Evolutionary conservation across 2,329 filamentous ascomycete genomes (phyloP).

Genomic region (Verticillium alfalfae): DNA sequence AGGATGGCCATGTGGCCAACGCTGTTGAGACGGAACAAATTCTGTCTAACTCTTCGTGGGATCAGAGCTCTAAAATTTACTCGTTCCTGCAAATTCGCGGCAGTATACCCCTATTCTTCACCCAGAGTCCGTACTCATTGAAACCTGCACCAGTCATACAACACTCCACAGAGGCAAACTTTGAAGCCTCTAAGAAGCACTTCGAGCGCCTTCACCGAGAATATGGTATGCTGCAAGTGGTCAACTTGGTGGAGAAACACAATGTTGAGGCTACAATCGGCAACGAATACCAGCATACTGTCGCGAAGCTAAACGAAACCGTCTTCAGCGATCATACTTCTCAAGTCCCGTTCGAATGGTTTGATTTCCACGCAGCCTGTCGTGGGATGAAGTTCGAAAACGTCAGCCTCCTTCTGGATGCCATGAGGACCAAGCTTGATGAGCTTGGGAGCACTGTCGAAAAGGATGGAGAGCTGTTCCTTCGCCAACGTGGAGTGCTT

Average conservation of each 20-base stretch:
- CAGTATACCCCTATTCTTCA: slow-evolving; percentile 92
- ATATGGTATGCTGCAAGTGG: slow-evolving; percentile 74
- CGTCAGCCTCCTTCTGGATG: slow-evolving; percentile 72
- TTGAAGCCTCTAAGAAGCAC: slow-evolving; percentile 71
- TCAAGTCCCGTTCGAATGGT: slow-evolving; percentile 79
- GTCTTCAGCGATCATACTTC: slow-evolving; percentile 34
- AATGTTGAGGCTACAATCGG: slow-evolving; percentile 77
- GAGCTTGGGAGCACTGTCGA: slow-evolving; percentile 66
- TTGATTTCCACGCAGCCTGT: slow-evolving; percentile 90
- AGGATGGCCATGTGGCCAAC: slow-evolving; percentile 84
- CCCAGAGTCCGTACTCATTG: slow-evolving; percentile 87
- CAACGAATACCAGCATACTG: slow-evolving; percentile 65
- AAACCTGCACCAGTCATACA: slow-evolving; percentile 81
- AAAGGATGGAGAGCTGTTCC: slow-evolving; percentile 32
- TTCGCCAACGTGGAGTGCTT: slow-evolving; percentile 67
- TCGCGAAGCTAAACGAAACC: slow-evolving; percentile 61
- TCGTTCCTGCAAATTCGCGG: slow-evolving; percentile 86
- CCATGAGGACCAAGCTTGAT: slow-evolving; percentile 61
- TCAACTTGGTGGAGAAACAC: slow-evolving; percentile 84
- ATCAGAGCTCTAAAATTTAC: slow-evolving; percentile 56
- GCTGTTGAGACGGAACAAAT: slow-evolving; percentile 94
- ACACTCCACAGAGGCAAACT: slow-evolving; percentile 76
- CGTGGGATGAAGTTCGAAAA: slow-evolving; percentile 98
- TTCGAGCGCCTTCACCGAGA: slow-evolving; percentile 62
- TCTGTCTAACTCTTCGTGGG: slow-evolving; percentile 66